Evolutionary conservation across 768 basidiomycete genomes (phyloP), one percentile per base, ranked within the genome.

Genomic region (Pulveroboletus frians): DNA sequence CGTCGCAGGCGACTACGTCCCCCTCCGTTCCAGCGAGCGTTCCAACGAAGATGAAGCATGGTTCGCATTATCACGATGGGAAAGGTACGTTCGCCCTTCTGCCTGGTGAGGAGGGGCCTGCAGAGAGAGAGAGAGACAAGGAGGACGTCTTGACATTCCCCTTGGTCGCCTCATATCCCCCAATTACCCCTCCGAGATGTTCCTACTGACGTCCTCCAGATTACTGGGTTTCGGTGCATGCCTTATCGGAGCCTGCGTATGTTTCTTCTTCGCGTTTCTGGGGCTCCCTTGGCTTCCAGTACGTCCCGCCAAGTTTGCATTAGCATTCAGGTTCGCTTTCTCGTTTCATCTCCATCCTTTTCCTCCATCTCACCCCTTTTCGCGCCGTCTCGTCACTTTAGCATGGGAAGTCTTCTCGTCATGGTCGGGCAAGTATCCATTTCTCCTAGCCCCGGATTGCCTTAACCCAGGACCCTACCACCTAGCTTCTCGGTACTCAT

Each of bases 31-130:
- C 3, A 80, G 64, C 53, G 91, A 92, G 56, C 77, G 81, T 38
- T 85, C 86, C 27, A 92, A 92, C 67, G 94, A 99, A 66, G 95
- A 98, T 58, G 92, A 97, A 62, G 94, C 95, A 3, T 95, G 87
- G 78, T 91, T 96, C 69, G 86, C 88, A 37, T 71, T 94, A 34
- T 87, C 87, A 46, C 77, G 93, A 69, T 97, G 95, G 95, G 95
- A 97, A 66, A 77, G 94, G 87, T 86, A 18, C 34, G 49, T 18
- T 45, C 9, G 20, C 9, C 3, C 31, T 14, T 34, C 43, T 20
- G 10, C n/a, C 43, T 23, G 43, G 31, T 14, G 31, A 32, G 5
- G 31, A 11, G 31, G 31, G 14, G n/a, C 18, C 29, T 9, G 18
- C 18, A 18, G 40, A 42, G 11, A 1, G 27, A 13, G 23, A 23